Base-by-base conservation (phyloP, 2,329 filamentous ascomycete genomes). In the Exophiala viscosa region DNA sequence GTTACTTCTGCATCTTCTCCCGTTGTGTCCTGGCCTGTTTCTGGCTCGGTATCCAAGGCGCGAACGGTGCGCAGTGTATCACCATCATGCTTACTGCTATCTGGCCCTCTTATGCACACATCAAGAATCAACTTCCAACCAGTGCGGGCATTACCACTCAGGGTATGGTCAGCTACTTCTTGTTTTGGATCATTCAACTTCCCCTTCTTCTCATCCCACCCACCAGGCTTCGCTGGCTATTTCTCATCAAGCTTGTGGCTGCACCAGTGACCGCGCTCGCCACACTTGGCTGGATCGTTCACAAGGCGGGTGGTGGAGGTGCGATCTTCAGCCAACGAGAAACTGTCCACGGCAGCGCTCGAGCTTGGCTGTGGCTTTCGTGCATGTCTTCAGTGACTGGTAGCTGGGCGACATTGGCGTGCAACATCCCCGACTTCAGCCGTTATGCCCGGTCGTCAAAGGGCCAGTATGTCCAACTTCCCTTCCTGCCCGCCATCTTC, bases 121-220 rank as follows among this genome's bases (percentile, higher is more conserved):
- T 83, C 9, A 70, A 73, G 0, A 84, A 85, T 59, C 67, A 70
- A 20, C 73, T 84, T 3, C 74, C 79, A 0, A 68, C 65, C 1
- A 69, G 64, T 3, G 73, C 76, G 28, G 81, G 81, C 14, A 81
- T 83, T 39, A 78, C 76, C 2, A 80, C 76, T 2, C 73, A 80
- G 52, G 77, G 77, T 10, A 74, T 85, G 73, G 64, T 81, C 20
- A 73, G 72, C 32, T 81, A 81, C 59, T 77, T 84, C 55, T 60
- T 84, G n/a, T 82, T 81, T 63, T 82, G 77, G 77, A 63, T 76
- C 0, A 61, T 80, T 1, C 79, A 81, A 61, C 66, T 82, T 10
- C 79, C 76, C 6, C 67, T 83, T 38, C 64, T 84, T 7, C 67
- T 80, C 49, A 81, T 84, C 56, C 79, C 79, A 31, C 77, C 78